phyloP scores from a whole-genome alignment of 2,329 filamentous ascomycete species.

The Colletotrichum chlorophyti region DNA sequence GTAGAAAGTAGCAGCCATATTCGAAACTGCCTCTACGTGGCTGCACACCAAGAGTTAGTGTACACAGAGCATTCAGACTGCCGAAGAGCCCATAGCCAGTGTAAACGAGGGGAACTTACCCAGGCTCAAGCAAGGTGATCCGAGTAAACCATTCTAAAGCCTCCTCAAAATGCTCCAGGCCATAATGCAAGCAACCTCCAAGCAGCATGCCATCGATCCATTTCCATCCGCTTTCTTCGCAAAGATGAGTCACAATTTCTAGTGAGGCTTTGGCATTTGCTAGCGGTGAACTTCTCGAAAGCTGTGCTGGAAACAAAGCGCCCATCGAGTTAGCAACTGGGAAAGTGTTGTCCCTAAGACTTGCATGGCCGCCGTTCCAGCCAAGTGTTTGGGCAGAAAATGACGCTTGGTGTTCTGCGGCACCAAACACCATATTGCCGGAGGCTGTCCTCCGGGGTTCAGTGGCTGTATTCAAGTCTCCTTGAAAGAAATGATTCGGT shows the following conservation, averaged over 20 bases:
- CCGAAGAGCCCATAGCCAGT: not conserved
- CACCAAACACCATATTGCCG: not conserved
- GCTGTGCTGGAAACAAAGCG: not conserved
- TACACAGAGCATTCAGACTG: too few species aligned
- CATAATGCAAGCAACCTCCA: slow-evolving; percentile 91
- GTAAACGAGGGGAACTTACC: slow-evolving; percentile 49
- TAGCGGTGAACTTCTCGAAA: slow-evolving; percentile 9
- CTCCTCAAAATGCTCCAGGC: slow-evolving; percentile 82
- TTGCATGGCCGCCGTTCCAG: slow-evolving; percentile 1
- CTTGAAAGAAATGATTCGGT: slow-evolving; percentile 1
- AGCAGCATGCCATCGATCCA: slow-evolving; percentile 95
- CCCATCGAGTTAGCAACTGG: not conserved
- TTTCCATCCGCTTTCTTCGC: slow-evolving; percentile 80
- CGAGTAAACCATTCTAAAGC: slow-evolving; percentile 78
- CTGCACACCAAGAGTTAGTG: slow-evolving; percentile 44
- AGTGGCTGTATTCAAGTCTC: not conserved
- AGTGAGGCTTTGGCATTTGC: slow-evolving; percentile 68
- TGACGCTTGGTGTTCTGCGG: not conserved
- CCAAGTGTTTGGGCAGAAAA: not conserved
- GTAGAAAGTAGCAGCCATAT: slow-evolving; percentile 87
- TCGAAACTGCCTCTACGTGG: slow-evolving; percentile 93
- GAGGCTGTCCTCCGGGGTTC: slow-evolving; percentile 4
- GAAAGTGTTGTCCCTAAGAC: not conserved
- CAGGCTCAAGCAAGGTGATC: slow-evolving; percentile 61
- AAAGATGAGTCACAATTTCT: slow-evolving; percentile 75